Evolutionary conservation across 1,284 basidiomycete genomes (phyloP).

Genomic region (Tausonia pullulans): DNA sequence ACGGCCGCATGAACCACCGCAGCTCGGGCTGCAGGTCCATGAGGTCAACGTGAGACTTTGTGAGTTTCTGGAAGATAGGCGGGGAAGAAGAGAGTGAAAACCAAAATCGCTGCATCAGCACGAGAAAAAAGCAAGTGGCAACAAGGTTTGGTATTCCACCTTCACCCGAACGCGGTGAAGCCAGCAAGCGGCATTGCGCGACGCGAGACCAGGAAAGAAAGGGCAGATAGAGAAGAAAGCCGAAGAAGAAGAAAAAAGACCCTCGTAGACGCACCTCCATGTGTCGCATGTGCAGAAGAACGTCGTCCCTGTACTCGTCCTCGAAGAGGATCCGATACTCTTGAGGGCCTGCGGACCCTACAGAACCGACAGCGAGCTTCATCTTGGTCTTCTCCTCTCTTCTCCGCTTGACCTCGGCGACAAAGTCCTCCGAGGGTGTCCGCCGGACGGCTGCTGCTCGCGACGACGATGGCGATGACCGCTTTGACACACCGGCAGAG

Average conservation of each 20-base stretch:
- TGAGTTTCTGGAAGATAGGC: constrained; percentile 48
- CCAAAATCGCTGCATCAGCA: not conserved
- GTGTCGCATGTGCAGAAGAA: constrained; percentile 82
- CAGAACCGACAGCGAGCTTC: not conserved
- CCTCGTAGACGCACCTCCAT: constrained; percentile 70
- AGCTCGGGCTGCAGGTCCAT: constrained; percentile 99
- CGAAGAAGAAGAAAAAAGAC: not conserved
- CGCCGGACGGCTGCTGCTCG: not conserved
- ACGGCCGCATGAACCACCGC: constrained; percentile 96
- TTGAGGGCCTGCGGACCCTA: not conserved
- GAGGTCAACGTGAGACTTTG: constrained; percentile 76
- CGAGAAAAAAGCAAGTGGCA: constrained; percentile 14
- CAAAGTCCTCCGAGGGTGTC: not conserved
- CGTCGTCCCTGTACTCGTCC: constrained; percentile 91
- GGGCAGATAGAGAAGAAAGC: not conserved
- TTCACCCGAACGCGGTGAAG: constrained; percentile 13
- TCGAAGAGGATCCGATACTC: constrained; percentile 45
- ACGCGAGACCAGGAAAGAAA: not conserved
- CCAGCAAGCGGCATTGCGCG: not conserved
- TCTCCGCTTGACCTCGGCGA: not conserved
- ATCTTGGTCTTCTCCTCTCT: not conserved
- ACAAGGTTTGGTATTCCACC: too few relatives aligned
- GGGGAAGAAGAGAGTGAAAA: not conserved
- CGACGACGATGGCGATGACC: not conserved
- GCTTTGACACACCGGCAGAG: not conserved